These are phyloP conservation scores for Microbotryum silenes-acaulis DNA, from an alignment of 1,284 basidiomycete species.

Conservation along the genomic window DNA sequence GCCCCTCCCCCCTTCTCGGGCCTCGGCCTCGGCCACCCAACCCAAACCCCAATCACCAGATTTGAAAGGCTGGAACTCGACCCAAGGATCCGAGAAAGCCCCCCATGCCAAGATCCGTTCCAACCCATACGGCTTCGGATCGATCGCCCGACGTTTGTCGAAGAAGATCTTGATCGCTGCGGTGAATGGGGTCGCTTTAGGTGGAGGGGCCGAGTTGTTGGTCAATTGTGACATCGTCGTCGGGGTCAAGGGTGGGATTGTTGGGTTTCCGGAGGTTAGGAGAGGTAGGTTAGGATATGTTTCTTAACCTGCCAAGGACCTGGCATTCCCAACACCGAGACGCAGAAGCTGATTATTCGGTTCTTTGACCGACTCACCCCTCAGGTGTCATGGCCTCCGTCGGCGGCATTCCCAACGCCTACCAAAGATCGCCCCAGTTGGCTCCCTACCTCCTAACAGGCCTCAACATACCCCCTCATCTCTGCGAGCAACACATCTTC, in stretches of 20 bases:
- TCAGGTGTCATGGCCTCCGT: conserved; percentile 58
- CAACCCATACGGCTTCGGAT: conserved; percentile 61
- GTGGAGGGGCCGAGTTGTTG: conserved; percentile 70
- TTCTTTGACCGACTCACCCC: background rate
- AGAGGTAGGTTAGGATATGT: conserved; percentile 43
- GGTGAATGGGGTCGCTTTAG: conserved; percentile 68
- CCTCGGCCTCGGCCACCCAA: background rate
- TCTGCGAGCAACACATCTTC: conserved; percentile 62
- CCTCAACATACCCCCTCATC: conserved; percentile 57
- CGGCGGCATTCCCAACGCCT: conserved; percentile 52
- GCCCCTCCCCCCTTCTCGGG: background rate
- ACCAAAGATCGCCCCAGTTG: conserved; percentile 19
- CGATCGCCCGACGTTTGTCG: conserved; percentile 57
- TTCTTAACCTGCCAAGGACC: background rate
- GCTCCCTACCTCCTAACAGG: conserved; percentile 62
- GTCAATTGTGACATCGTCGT: conserved; percentile 76
- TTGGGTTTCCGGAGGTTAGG: conserved; percentile 73
- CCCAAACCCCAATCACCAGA: conserved; percentile 6
- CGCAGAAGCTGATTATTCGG: background rate
- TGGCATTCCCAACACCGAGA: background rate
- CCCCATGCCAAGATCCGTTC: conserved; percentile 9
- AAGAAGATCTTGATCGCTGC: conserved; percentile 75
- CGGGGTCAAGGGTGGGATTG: conserved; percentile 60
- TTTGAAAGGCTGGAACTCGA: conserved; percentile 26
- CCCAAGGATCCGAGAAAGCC: conserved; percentile 7